phyloP scores from a whole-genome alignment of 1,284 basidiomycete genomes.

The Cryptococcus jaspeensis region DNA sequence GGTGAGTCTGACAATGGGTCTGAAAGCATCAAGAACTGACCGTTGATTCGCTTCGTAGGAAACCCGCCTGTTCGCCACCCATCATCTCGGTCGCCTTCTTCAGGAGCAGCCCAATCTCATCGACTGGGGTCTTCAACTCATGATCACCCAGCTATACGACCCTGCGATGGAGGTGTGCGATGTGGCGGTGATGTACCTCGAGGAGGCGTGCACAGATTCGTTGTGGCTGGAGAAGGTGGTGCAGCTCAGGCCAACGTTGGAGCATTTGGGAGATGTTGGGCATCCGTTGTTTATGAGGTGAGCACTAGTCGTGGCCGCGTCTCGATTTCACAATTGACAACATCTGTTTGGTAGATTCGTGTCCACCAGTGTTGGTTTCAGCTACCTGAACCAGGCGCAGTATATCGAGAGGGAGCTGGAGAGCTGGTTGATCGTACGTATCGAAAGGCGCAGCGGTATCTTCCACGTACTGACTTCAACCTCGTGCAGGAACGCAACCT shows the following conservation, averaged over 20 bases:
- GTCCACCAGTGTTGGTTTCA: conserved; percentile 88
- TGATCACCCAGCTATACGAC: conserved; percentile 95
- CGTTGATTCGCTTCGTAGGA: conserved; percentile 56
- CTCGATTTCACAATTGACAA: neutral
- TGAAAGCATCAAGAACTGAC: too few relatives aligned
- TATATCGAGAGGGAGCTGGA: conserved; percentile 96
- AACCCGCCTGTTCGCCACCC: conserved; percentile 83
- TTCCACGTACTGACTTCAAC: neutral
- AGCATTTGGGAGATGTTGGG: conserved; percentile 90
- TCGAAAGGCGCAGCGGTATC: neutral
- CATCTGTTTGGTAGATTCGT: conserved; percentile 68
- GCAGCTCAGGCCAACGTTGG: conserved; percentile 88
- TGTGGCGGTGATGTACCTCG: conserved; percentile 80
- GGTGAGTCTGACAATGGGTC: conserved; percentile 52
- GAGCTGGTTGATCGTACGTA: conserved; percentile 83
- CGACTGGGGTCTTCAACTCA: conserved; percentile 80
- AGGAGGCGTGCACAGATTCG: conserved; percentile 82
- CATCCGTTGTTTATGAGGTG: conserved; percentile 84
- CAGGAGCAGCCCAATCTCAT: conserved; percentile 58
- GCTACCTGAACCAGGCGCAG: conserved; percentile 83
- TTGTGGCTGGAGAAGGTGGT: conserved; percentile 86
- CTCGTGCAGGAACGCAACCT: conserved; percentile 45
- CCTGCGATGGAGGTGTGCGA: conserved; percentile 84
- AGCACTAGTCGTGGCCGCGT: conserved; percentile 30
- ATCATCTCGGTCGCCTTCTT: conserved; percentile 73